phyloP scores from a whole-genome alignment of 352 stramenopile species.

The Globisporangium barbulae region DNA sequence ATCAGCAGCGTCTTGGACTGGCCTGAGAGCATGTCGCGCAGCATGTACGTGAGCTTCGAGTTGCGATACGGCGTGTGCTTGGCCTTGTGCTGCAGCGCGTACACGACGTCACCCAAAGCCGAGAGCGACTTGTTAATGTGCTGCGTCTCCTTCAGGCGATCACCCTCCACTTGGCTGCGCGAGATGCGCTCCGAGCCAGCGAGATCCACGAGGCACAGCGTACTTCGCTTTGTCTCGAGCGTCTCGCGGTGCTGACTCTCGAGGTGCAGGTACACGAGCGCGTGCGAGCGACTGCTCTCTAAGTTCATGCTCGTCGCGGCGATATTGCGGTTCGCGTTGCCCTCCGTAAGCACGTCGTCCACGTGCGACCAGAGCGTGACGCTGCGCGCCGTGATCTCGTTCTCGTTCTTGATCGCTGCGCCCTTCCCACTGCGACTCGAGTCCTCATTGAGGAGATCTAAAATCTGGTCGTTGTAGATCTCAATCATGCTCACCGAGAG shows the following conservation, averaged over 20 bases:
- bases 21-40: constrained; percentile 89
- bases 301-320: constrained; percentile 84
- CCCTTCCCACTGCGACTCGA: constrained; percentile 43
- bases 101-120: constrained; percentile 97
- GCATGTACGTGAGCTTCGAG: constrained; percentile 94
- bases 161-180: constrained; percentile 77
- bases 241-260: constrained; percentile 70
- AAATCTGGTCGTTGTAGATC: constrained; percentile 95
- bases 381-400: constrained; percentile 54
- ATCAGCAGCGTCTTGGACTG: constrained; percentile 93
- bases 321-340: constrained; percentile 81
- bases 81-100: constrained; percentile 87
- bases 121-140: constrained; percentile 99
- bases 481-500: constrained; percentile 95
- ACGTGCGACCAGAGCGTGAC: constrained; percentile 71
- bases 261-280: constrained; percentile 78
- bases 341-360: constrained; percentile 60
- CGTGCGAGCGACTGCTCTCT: constrained; percentile 84
- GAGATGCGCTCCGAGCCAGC: constrained; percentile 95
- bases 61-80: constrained; percentile 95
- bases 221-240: constrained; percentile 72
- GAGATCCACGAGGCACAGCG: constrained; percentile 97
- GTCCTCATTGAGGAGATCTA: constrained; percentile 83
- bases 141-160: constrained; percentile 94
- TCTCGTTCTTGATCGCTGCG: constrained; percentile 59